Evolutionary conservation across 371 early-diverging fungal genomes (phyloP).

Genomic region (Thermomucor indicae-seudaticae): DNA sequence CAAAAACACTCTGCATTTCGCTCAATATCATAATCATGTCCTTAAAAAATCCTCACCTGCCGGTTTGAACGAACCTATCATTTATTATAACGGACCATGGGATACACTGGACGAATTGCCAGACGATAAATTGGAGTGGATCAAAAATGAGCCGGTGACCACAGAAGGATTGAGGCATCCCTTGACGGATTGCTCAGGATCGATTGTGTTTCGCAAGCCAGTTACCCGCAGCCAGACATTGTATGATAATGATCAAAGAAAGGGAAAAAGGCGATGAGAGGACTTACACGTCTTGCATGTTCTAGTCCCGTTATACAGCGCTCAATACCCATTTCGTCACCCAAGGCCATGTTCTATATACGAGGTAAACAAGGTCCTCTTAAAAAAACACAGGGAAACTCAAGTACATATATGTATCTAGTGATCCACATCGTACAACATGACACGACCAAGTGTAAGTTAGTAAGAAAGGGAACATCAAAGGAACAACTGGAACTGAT

Average conservation of each 20-base stretch:
- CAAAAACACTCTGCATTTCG: too few relatives aligned
- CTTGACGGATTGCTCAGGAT: constrained; percentile 16
- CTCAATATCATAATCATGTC: too few relatives aligned
- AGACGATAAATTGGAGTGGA: constrained; percentile 34
- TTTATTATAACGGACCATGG: constrained; percentile 38
- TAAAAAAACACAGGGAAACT: too few relatives aligned
- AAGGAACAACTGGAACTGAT: background rate
- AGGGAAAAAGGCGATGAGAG: background rate
- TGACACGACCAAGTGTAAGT: constrained; percentile 33
- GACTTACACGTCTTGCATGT: background rate
- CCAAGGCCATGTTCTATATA: constrained; percentile 37
- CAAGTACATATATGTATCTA: constrained; percentile 1
- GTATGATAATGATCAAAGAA: constrained; percentile 12
- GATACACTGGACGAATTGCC: constrained; percentile 40
- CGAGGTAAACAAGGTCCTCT: constrained; percentile 19
- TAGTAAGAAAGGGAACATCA: background rate
- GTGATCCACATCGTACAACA: constrained; percentile 37
- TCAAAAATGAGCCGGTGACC: constrained; percentile 17
- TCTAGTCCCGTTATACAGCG: constrained; percentile 8
- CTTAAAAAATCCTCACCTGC: background rate
- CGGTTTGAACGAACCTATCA: constrained; percentile 20
- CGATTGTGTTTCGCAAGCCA: constrained; percentile 38
- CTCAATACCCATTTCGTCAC: constrained; percentile 2
- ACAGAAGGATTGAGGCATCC: constrained; percentile 17
- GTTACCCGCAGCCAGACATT: constrained; percentile 13